phyloP scores from a whole-genome alignment of 2,329 filamentous ascomycete genomes.

The Exserohilum turcica region DNA sequence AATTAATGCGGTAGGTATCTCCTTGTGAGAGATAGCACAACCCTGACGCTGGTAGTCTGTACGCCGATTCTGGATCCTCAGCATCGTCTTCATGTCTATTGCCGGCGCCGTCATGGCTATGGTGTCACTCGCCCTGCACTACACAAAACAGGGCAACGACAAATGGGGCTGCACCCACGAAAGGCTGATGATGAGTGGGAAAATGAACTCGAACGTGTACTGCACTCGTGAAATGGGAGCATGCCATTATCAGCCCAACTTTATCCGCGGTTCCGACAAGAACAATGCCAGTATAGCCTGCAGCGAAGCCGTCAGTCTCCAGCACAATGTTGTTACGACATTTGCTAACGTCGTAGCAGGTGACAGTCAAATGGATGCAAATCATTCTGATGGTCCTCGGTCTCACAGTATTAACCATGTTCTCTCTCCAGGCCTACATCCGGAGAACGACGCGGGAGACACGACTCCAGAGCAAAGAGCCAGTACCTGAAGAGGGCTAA shows the following conservation, averaged over 20 bases:
- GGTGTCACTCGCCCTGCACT: slow-evolving; percentile 31
- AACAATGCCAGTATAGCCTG: slow-evolving; percentile 27
- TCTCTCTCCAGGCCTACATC: slow-evolving; percentile 28
- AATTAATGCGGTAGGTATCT: slow-evolving; percentile 26
- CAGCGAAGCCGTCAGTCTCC: slow-evolving; percentile 32
- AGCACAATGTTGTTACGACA: not conserved
- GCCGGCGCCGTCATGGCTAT: slow-evolving; percentile 26
- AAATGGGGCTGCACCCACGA: slow-evolving; percentile 32
- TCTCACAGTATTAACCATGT: slow-evolving; percentile 28
- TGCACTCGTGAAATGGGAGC: slow-evolving; percentile 37
- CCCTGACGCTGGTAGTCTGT: slow-evolving; percentile 24
- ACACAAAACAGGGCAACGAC: slow-evolving; percentile 32
- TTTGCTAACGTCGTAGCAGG: slow-evolving; percentile 17
- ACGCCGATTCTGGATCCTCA: slow-evolving; percentile 36
- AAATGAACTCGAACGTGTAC: slow-evolving; percentile 33
- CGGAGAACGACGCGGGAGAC: slow-evolving; percentile 27
- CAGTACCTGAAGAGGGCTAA: not conserved
- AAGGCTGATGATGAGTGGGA: slow-evolving; percentile 25
- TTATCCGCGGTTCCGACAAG: slow-evolving; percentile 17
- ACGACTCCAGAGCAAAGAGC: slow-evolving; percentile 4
- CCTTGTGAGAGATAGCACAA: not conserved
- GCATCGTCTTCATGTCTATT: slow-evolving; percentile 25
- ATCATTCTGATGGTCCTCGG: slow-evolving; percentile 29
- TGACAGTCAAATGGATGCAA: slow-evolving; percentile 38
- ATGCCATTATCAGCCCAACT: slow-evolving; percentile 30